Evolutionary conservation across 2,329 filamentous ascomycete genomes (phyloP).

Genomic region (Alternaria triticina): DNA sequence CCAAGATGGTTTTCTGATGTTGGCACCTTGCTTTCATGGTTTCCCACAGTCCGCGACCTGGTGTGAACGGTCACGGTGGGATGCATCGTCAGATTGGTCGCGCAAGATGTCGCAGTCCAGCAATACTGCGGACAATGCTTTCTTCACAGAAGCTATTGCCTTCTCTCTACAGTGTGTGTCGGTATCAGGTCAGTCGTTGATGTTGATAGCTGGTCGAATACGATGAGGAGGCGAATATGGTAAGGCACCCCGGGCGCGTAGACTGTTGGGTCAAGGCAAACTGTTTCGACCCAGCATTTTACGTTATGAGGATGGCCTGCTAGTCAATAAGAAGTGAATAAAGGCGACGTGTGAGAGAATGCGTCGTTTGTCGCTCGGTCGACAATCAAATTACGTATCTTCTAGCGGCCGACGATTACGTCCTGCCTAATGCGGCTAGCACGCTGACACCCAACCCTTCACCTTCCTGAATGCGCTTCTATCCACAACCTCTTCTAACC

Average conservation of each 20-base stretch:
- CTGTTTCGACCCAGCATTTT: background rate
- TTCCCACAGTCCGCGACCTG: background rate
- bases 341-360: background rate
- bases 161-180: background rate
- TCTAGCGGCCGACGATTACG: conserved; percentile 1
- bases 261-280: background rate
- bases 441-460: background rate
- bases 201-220: background rate
- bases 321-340: background rate
- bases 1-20: background rate
- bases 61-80: background rate
- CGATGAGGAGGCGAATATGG: background rate
- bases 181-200: background rate
- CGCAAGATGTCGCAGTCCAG: background rate
- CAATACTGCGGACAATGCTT: background rate
- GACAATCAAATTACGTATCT: conserved; percentile 12
- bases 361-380: background rate
- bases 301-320: background rate
- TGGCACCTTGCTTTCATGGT: background rate
- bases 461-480: conserved; percentile 11
- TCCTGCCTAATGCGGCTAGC: conserved; percentile 12
- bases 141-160: background rate
- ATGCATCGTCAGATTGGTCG: background rate
- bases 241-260: background rate
- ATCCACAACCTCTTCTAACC: background rate